Conservation (phyloP, 495 filamentous ascomycete genomes). For the Penicillium turbatum region DNA sequence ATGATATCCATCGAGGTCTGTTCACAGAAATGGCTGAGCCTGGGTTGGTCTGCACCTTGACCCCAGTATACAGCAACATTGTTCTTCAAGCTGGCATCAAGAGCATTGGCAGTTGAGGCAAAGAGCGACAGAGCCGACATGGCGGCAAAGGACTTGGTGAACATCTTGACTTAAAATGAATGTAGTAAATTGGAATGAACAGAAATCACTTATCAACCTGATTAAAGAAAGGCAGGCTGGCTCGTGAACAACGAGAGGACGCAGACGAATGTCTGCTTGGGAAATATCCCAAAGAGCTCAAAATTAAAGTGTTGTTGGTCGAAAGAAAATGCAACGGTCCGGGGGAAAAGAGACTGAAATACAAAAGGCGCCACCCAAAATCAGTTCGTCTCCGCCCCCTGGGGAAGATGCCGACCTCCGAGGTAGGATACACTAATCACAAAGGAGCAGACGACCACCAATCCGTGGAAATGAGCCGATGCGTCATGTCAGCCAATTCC, state of each 20-base stretch:
- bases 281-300: slow-evolving; percentile 16
- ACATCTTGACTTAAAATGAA: slow-evolving; percentile 34
- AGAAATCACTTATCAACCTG: slow-evolving; percentile 11
- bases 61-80: slow-evolving; percentile 66
- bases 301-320: slow-evolving; percentile 20
- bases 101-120: slow-evolving; percentile 38
- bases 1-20: slow-evolving; percentile 61
- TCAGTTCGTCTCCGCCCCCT: background rate
- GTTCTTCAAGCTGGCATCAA: slow-evolving; percentile 44
- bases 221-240: slow-evolving; percentile 18
- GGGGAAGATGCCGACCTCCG: slow-evolving; percentile 7
- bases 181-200: slow-evolving; percentile 14
- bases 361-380: background rate
- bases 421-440: slow-evolving; percentile 5
- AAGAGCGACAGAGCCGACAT: slow-evolving; percentile 29
- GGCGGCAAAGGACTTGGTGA: slow-evolving; percentile 24
- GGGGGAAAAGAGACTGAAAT: slow-evolving; percentile 1
- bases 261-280: slow-evolving; percentile 45
- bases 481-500: background rate
- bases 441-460: slow-evolving; percentile 1
- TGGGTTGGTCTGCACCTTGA: slow-evolving; percentile 42
- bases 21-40: slow-evolving; percentile 54
- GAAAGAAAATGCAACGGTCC: slow-evolving; percentile 1
- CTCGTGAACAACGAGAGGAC: slow-evolving; percentile 43
- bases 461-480: slow-evolving; percentile 6